Conservation (phyloP, 2,329 filamentous ascomycete genomes). For the Talaromyces rugulosus region DNA sequence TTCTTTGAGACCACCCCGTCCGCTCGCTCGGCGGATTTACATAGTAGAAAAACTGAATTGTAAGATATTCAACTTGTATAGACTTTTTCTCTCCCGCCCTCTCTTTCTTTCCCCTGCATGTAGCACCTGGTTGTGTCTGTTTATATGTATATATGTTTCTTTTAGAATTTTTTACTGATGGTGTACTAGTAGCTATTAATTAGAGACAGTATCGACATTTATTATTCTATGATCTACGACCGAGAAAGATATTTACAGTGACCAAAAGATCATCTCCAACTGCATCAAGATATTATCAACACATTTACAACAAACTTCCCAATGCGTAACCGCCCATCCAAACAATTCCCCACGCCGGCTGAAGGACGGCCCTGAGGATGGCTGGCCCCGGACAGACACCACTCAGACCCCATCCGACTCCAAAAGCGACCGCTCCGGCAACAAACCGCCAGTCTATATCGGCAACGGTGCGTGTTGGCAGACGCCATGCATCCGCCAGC, state of each 20-base stretch:
- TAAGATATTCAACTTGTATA: constrained; percentile 25
- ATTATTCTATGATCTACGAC: not conserved
- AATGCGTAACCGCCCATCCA: constrained; percentile 47
- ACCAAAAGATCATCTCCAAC: not conserved
- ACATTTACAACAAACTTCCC: constrained; percentile 31
- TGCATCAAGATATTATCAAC: not conserved
- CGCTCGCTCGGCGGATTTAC: not conserved
- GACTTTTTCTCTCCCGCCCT: constrained; percentile 12
- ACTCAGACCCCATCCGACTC: constrained; percentile 48
- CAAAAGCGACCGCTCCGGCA: constrained; percentile 45
- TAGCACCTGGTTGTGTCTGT: not conserved
- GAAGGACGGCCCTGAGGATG: constrained; percentile 42
- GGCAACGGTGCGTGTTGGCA: constrained; percentile 42
- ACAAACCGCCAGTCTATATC: constrained; percentile 49
- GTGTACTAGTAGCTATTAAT: not conserved
- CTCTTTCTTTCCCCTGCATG: constrained; percentile 3
- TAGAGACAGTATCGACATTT: not conserved
- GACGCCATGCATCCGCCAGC: constrained; percentile 38
- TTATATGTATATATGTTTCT: not conserved
- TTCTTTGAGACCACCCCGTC: constrained; percentile 34
- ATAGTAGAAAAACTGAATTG: constrained; percentile 35
- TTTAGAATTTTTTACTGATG: not conserved
- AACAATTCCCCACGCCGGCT: constrained; percentile 45
- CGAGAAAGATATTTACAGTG: not conserved
- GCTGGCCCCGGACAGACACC: constrained; percentile 53